A percentile compares a stretch with the other conserved stretches of the same genome.
Evolutionary conservation across 2,329 filamentous ascomycete species (phyloP).

Genomic region (Huntiella moniliformis): DNA sequence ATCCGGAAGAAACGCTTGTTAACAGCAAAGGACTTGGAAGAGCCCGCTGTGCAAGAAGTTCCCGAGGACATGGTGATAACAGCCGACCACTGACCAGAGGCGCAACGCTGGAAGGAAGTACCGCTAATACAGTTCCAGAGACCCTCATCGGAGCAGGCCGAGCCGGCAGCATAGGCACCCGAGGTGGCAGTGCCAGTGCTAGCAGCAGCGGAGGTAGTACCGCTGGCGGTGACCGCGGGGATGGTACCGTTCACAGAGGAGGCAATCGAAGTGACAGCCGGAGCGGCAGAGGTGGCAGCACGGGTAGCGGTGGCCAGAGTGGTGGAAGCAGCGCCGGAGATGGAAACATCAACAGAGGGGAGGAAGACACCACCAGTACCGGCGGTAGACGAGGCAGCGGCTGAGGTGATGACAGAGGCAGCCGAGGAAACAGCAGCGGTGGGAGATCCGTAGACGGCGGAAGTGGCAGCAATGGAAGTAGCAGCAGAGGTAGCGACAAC

Average conservation of each 20-base stretch:
- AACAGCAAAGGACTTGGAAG: too few species aligned
- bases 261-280: conserved; percentile 23
- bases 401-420: conserved; percentile 13
- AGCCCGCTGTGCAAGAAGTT: conserved; percentile 27
- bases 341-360: conserved; percentile 14
- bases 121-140: conserved; percentile 38
- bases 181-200: conserved; percentile 12
- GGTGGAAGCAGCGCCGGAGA: conserved; percentile 11
- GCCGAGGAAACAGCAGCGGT: conserved; percentile 13
- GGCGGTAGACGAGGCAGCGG: conserved; percentile 14
- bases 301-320: conserved; percentile 15
- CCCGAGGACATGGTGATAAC: conserved; percentile 32
- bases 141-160: conserved; percentile 33
- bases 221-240: conserved; percentile 15
- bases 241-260: conserved; percentile 6
- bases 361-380: conserved; percentile 25
- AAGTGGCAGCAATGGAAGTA: conserved; percentile 1
- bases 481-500: conserved; percentile 9
- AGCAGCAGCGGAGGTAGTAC: conserved; percentile 15
- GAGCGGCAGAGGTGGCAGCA: not conserved
- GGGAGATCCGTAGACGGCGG: conserved; percentile 15
- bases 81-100: conserved; percentile 35
- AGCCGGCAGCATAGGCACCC: conserved; percentile 20
- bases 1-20: too few species aligned
- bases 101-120: conserved; percentile 41